Evolutionary conservation across 208 protist species (phyloP).

Genomic region (Angomonas ambiguus): DNA sequence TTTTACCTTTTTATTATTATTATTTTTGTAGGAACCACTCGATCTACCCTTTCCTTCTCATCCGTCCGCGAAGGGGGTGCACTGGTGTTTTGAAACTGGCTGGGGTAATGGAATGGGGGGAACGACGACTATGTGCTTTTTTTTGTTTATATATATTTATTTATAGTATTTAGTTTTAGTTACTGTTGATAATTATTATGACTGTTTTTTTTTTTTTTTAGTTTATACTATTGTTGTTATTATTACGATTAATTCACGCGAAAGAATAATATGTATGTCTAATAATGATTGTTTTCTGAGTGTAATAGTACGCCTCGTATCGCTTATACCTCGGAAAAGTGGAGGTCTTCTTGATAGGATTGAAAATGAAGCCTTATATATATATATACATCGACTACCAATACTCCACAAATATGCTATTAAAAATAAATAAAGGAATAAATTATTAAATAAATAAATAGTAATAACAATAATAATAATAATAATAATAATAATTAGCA

Average conservation of each 20-base stretch:
- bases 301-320: no score
- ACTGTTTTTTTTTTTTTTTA: slow-evolving; percentile 13
- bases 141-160: slow-evolving; percentile 9
- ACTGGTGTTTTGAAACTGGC: slow-evolving; percentile 15
- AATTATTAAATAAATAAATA: background rate
- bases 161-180: no score
- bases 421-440: background rate
- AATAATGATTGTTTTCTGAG: no score
- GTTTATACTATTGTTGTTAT: background rate
- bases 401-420: no score
- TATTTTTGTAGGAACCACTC: no score
- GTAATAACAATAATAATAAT: background rate
- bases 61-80: background rate
- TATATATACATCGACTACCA: no score
- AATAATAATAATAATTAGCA: background rate
- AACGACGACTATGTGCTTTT: slow-evolving; percentile 15
- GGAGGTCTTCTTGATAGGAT: no score
- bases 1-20: slow-evolving; percentile 9
- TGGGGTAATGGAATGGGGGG: slow-evolving; percentile 1
- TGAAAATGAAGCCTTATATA: no score
- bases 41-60: background rate
- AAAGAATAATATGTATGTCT: no score
- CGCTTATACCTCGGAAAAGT: no score
- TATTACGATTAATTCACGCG: no score
- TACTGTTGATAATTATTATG: no score